phyloP scores from a whole-genome alignment of 2,329 filamentous ascomycete genomes.

The Aspergillus neoniger region DNA sequence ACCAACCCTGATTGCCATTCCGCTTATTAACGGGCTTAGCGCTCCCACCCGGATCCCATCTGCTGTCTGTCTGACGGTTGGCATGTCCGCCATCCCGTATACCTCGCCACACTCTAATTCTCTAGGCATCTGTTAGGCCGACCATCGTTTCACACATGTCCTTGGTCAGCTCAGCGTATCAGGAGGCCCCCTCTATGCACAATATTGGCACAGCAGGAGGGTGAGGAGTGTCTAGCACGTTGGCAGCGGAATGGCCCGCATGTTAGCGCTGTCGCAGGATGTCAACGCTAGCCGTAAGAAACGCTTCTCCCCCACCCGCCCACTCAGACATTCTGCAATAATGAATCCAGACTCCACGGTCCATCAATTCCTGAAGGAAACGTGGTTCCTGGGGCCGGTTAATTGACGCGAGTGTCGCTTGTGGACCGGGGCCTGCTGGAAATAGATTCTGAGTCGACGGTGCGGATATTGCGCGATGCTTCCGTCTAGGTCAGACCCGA shows the following conservation, averaged over 20 bases:
- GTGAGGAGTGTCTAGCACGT: neutral
- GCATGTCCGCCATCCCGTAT: neutral
- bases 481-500: slow-evolving; percentile 1
- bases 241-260: slow-evolving; percentile 5
- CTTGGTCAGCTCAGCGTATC: neutral
- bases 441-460: slow-evolving; percentile 2
- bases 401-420: neutral
- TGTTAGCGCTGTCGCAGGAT: slow-evolving; percentile 3
- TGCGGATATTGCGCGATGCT: neutral
- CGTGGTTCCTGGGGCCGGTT: slow-evolving; percentile 5
- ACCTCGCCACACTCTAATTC: neutral
- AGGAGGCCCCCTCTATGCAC: neutral
- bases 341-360: neutral
- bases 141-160: neutral
- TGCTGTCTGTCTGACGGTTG: neutral
- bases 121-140: neutral
- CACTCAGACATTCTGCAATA: neutral
- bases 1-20: neutral
- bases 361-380: slow-evolving; percentile 4
- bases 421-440: neutral
- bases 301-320: neutral
- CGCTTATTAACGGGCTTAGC: slow-evolving; percentile 1
- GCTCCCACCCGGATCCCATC: slow-evolving; percentile 1
- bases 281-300: neutral
- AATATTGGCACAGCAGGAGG: neutral